Conservation (phyloP, 2,329 filamentous ascomycete species). For the Allantophomopsis lycopodina region DNA sequence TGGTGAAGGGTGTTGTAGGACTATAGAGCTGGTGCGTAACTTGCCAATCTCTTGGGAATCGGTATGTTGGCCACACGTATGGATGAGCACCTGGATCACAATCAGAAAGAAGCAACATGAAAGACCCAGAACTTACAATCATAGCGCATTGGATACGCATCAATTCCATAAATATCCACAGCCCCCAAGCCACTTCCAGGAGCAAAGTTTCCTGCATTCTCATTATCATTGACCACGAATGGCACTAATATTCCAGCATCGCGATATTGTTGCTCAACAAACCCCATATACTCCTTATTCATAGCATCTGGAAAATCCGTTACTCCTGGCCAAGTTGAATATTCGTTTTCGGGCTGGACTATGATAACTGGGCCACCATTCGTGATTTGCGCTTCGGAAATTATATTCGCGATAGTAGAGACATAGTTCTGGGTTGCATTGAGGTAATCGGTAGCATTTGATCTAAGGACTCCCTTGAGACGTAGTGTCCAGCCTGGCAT, state of each 20-base stretch:
- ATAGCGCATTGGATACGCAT: slow-evolving; percentile 29
- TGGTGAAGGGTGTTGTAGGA: slow-evolving; percentile 49
- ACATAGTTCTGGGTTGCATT: slow-evolving; percentile 50
- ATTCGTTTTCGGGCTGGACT: slow-evolving; percentile 74
- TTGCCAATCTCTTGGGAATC: slow-evolving; percentile 41
- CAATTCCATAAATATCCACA: slow-evolving; percentile 22
- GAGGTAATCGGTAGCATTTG: slow-evolving; percentile 45
- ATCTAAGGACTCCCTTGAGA: slow-evolving; percentile 49
- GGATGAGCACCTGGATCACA: slow-evolving; percentile 18
- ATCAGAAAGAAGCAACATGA: too few relatives aligned
- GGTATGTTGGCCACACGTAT: slow-evolving; percentile 40
- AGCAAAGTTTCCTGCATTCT: slow-evolving; percentile 11
- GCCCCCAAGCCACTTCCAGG: slow-evolving; percentile 13
- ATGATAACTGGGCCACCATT: slow-evolving; percentile 71
- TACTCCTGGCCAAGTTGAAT: slow-evolving; percentile 36
- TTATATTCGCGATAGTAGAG: slow-evolving; percentile 42
- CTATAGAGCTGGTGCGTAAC: slow-evolving; percentile 42
- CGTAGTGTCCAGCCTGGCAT: slow-evolving; percentile 71
- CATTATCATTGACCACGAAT: slow-evolving; percentile 61
- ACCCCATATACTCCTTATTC: slow-evolving; percentile 45
- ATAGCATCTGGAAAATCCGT: slow-evolving; percentile 48
- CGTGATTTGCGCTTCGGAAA: slow-evolving; percentile 68
- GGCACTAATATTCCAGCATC: slow-evolving; percentile 61
- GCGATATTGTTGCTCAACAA: slow-evolving; percentile 54
- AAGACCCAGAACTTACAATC: slow-evolving; percentile 17